phyloP scores from a whole-genome alignment of 2,329 filamentous ascomycete genomes.

The Albifimbria verrucaria region DNA sequence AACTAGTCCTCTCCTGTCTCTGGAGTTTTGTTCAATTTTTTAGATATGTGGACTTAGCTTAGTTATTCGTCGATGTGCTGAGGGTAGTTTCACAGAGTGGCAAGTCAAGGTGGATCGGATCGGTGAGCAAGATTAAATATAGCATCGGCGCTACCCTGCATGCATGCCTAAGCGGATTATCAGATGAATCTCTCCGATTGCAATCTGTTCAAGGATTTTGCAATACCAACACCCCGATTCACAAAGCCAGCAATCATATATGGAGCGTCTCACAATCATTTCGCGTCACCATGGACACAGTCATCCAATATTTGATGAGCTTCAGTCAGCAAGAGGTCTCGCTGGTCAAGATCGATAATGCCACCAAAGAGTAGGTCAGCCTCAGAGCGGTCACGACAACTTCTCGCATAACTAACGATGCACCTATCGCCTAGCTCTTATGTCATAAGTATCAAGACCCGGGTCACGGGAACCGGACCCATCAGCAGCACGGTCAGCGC shows the following conservation, averaged over 20 bases:
- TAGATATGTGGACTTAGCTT: too few species aligned
- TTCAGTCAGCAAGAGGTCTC: conserved; percentile 23
- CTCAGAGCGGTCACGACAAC: neutral
- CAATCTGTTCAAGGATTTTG: conserved; percentile 21
- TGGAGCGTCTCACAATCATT: conserved; percentile 4
- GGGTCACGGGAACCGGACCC: conserved; percentile 25
- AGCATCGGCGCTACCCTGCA: too few species aligned
- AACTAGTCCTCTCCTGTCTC: too few species aligned
- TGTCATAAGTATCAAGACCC: conserved; percentile 23
- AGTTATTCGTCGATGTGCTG: too few species aligned
- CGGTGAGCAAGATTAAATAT: too few species aligned
- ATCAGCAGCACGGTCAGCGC: conserved; percentile 25
- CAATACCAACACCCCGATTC: conserved; percentile 14
- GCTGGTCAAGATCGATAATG: conserved; percentile 24
- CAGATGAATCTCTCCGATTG: conserved; percentile 21
- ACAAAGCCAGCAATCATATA: neutral
- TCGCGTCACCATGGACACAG: conserved; percentile 20
- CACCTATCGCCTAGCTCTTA: conserved; percentile 21
- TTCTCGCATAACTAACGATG: neutral
- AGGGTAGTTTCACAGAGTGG: too few species aligned
- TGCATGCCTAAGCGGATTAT: neutral
- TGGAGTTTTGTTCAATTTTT: too few species aligned
- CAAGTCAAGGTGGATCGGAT: too few species aligned
- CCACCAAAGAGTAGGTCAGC: conserved; percentile 25
- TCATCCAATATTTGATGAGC: conserved; percentile 24